Conservation (phyloP, 2,329 filamentous ascomycete species). For the Zopfia rhizophila region DNA sequence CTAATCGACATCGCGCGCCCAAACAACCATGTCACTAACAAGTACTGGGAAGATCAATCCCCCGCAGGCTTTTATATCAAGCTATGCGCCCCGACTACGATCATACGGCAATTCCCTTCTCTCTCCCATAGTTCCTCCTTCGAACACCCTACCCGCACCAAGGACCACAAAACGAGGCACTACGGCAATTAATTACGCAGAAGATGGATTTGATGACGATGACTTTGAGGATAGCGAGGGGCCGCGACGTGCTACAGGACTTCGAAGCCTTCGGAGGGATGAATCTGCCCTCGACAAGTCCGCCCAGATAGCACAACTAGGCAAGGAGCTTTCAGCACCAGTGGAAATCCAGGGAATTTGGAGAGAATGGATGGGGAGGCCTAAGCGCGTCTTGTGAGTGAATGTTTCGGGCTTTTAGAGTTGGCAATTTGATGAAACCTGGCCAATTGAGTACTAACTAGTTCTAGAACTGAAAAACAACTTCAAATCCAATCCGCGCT, state of each 20-base stretch:
- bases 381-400: constrained; percentile 60
- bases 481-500: constrained; percentile 75
- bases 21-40: constrained; percentile 52
- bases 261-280: constrained; percentile 84
- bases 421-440: not conserved
- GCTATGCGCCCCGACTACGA: constrained; percentile 89
- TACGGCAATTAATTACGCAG: constrained; percentile 96
- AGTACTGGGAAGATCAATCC: constrained; percentile 57
- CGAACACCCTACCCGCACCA: constrained; percentile 72
- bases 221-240: constrained; percentile 80
- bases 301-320: constrained; percentile 78
- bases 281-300: constrained; percentile 68
- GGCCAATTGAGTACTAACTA: constrained; percentile 10
- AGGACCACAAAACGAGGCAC: constrained; percentile 98
- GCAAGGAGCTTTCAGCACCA: constrained; percentile 81
- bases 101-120: constrained; percentile 92
- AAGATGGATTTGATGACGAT: constrained; percentile 91
- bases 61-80: constrained; percentile 89
- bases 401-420: constrained; percentile 33
- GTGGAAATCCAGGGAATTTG: constrained; percentile 90
- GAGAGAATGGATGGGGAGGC: constrained; percentile 94
- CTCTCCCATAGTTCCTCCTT: constrained; percentile 80
- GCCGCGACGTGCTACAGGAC: constrained; percentile 76
- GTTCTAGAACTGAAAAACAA: constrained; percentile 66
- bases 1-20: constrained; percentile 31